Conservation (phyloP, 257 asterid species). For the Solanum dulcamara region DNA sequence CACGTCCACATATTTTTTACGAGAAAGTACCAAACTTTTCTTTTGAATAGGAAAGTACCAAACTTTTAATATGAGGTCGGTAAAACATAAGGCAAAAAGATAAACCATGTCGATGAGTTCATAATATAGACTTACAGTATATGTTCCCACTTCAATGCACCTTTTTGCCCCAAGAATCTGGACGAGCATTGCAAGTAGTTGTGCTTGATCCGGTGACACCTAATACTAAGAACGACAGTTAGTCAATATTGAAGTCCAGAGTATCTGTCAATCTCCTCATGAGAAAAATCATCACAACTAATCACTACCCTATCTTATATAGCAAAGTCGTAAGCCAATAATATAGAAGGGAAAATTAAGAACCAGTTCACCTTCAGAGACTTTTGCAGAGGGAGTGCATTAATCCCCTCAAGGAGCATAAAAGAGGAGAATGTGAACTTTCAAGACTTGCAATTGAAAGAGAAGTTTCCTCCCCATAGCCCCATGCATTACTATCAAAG, state of each 20-base stretch:
- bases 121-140: conserved; percentile 40
- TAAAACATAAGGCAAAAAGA: not conserved
- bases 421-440: not conserved
- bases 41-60: not conserved
- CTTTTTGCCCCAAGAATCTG: conserved; percentile 77
- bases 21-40: not conserved
- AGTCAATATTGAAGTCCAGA: not conserved
- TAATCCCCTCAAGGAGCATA: not conserved
- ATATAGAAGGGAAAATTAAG: not conserved
- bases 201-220: conserved; percentile 98
- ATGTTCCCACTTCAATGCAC: conserved; percentile 92
- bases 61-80: not conserved
- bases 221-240: conserved; percentile 5
- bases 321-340: not conserved
- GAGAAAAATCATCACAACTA: not conserved
- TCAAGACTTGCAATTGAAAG: not conserved
- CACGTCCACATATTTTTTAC: not conserved
- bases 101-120: not conserved
- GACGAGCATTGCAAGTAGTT: conserved; percentile 84
- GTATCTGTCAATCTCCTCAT: not conserved
- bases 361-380: not conserved
- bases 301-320: not conserved
- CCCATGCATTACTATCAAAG: not conserved
- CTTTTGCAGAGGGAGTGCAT: not conserved
- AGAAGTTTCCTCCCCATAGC: not conserved